Base-by-base conservation (phyloP, 257 asterid species). In the Nicotiana knightiana region DNA sequence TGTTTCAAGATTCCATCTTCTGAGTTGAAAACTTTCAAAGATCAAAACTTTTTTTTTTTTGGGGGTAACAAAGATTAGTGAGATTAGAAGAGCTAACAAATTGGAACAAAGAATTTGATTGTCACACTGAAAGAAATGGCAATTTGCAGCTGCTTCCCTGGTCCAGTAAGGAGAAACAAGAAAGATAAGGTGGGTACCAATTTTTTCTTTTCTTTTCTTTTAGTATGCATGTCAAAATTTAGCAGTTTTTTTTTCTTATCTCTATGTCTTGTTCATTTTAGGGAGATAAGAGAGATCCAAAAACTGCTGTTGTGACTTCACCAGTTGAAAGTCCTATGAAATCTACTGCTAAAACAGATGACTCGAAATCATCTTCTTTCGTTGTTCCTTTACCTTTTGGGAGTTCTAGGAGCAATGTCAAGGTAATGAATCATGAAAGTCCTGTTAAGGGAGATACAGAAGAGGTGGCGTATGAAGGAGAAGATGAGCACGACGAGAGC, bases 401-500 rank as follows among this genome's bases (percentile, higher is more conserved):
- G 53, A 80, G 68, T 79, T 85, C 92, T 48, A 89, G 88, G 79
- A 86, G 88, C 84, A 86, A 77, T 51, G 90, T 79, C 46, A 89
- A 90, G 90, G 92, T 91, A 66, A 86, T 82, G 90, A 86, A 83
- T 84, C 93, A 87, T 21, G 92, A 88, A 79, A 90, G 97, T 58
- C 93, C 91, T 12, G 80, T 83, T 77, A 90, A 82, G 48, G 87
- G 73, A 39, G 91, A 83, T 62, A 58, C 82, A 11, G 88, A 70
- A 67, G 93, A 91, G 84, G 90, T 81, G 48, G 86, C 89, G 37
- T 91, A 90, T 21, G 93, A 89, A 83, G 97, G 89, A 17, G 97
- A 87, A 61, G 94, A 89, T 65, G 93, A 90, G 80, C 89, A 88
- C 8, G 97, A 92, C n/a, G 91, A 82, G 43, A 79, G 57, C 66